Base-by-base conservation (phyloP, 129 eudicot species). In the Heracleum sosnowskyi region DNA sequence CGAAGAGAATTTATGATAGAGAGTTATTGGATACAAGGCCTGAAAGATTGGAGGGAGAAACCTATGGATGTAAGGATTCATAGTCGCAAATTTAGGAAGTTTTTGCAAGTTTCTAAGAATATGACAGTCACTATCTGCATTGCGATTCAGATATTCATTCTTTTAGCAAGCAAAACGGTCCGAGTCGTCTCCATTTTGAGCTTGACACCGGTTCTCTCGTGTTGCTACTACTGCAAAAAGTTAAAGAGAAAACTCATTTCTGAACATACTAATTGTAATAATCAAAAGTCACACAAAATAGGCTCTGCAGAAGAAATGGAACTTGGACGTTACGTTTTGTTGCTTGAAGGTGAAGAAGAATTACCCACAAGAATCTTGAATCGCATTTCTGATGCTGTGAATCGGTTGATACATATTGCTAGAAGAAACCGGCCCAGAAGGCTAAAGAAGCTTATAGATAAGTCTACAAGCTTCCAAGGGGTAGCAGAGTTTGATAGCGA, bases 121-220 rank as follows among this genome's bases (percentile, higher is more conserved):
- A 63, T 68, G 3, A n/a, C 72, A 9, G 37, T 86, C 51, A 74
- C 68, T 1, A 41, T 82, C 49, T 83, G 81, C 75, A 83, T 91
- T 15, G 55, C 79, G 37, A 12, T 84, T 29, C 96, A 88, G 46
- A 80, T 73, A 49, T 81, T 77, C 0, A 62, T 85, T 49, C 88
- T 88, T 42, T 64, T 82, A 33, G 62, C 76, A 36, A 81, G 92
- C 80, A 91, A 91, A 79, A 51, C 79, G 44, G 82, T 88, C 34
- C 79, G 89, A 62, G 75, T 81, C 69, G 53, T 79, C 24, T 73
- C 78, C 31, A 73, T 80, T 18, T 40, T 73, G n/a, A 2, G 77
- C 13, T 57, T 72, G 31, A 39, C 45, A 31, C n/a, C 66, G 5
- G 62, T 80, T 4, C 33, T 80, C 15, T 80, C 72, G 9, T 80